A percentile compares a stretch with the other conserved stretches of the same genome.
These are phyloP conservation scores for Candolleomyces aberdarensis DNA, from an alignment of 768 basidiomycete species.

Conservation along the genomic window DNA sequence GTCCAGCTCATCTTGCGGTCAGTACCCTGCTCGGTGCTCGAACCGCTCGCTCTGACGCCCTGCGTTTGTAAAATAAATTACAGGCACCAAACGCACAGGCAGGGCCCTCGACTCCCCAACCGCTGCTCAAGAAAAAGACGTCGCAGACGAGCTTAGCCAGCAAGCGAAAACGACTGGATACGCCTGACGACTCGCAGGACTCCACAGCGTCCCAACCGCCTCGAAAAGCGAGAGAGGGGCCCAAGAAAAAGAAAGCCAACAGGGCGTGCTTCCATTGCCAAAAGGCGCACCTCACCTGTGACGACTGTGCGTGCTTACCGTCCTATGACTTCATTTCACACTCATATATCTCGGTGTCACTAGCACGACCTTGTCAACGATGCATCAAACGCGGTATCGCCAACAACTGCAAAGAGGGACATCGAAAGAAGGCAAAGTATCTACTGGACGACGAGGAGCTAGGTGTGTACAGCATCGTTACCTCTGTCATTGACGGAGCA, in stretches of 20 bases:
- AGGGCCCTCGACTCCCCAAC: slow-evolving; percentile 34
- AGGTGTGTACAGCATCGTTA: slow-evolving; percentile 45
- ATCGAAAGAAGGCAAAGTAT: slow-evolving; percentile 98
- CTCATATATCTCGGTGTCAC: slow-evolving; percentile 14
- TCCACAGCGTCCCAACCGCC: slow-evolving; percentile 35
- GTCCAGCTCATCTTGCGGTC: slow-evolving; percentile 29
- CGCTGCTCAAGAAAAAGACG: slow-evolving; percentile 36
- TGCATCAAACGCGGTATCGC: slow-evolving; percentile 94
- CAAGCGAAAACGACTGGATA: slow-evolving; percentile 64
- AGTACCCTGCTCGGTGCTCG: slow-evolving; percentile 22
- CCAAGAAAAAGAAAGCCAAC: slow-evolving; percentile 93
- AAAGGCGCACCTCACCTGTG: slow-evolving; percentile 97
- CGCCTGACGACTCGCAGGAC: slow-evolving; percentile 54
- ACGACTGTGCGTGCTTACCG: slow-evolving; percentile 73
- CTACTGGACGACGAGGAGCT: slow-evolving; percentile 92
- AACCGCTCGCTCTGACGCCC: slow-evolving; percentile 39
- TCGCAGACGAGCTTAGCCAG: slow-evolving; percentile 19
- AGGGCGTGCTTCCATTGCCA: slow-evolving; percentile 96
- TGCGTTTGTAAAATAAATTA: slow-evolving; percentile 12
- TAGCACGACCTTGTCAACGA: slow-evolving; percentile 94
- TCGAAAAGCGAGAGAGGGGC: slow-evolving; percentile 65
- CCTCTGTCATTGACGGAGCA: slow-evolving; percentile 7
- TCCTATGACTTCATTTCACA: slow-evolving; percentile 11
- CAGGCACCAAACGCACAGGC: slow-evolving; percentile 34
- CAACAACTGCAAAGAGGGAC: slow-evolving; percentile 87